Evolutionary conservation across 768 basidiomycete species (phyloP).

Genomic region (Auriscalpium microsporum): DNA sequence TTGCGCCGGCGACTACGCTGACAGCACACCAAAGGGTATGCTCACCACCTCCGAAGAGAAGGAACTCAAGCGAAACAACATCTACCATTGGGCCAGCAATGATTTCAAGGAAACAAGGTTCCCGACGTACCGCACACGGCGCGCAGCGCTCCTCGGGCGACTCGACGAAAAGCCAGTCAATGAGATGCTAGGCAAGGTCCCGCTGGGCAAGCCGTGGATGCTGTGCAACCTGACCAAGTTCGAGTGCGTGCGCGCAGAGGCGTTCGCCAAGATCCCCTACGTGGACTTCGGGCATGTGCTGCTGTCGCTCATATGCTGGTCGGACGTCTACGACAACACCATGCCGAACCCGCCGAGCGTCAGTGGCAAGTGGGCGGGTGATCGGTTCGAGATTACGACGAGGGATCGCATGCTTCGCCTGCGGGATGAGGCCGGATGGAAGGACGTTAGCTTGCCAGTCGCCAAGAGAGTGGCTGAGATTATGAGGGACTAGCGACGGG

Average conservation of each 20-base stretch:
- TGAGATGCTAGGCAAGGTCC: no score
- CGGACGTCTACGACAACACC: neutral
- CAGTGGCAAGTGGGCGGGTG: neutral
- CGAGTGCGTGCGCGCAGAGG: slow-evolving; percentile 5
- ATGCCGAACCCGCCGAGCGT: neutral
- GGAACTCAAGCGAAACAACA: no score
- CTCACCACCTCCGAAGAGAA: no score
- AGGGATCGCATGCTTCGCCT: neutral
- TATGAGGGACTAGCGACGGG: no score
- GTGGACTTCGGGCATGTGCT: neutral
- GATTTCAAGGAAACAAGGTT: no score
- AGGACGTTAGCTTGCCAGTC: neutral
- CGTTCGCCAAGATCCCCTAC: neutral
- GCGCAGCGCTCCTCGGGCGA: no score
- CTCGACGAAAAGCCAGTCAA: no score
- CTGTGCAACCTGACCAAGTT: slow-evolving; percentile 8
- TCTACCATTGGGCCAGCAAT: no score
- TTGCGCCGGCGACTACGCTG: no score
- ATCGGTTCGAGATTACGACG: neutral
- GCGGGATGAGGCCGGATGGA: neutral
- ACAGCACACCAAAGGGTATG: no score
- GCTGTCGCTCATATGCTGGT: neutral
- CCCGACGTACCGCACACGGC: no score
- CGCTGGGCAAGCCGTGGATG: neutral
- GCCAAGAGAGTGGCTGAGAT: neutral